phyloP scores from a whole-genome alignment of 768 basidiomycete genomes.

The Galerina sulciceps region DNA sequence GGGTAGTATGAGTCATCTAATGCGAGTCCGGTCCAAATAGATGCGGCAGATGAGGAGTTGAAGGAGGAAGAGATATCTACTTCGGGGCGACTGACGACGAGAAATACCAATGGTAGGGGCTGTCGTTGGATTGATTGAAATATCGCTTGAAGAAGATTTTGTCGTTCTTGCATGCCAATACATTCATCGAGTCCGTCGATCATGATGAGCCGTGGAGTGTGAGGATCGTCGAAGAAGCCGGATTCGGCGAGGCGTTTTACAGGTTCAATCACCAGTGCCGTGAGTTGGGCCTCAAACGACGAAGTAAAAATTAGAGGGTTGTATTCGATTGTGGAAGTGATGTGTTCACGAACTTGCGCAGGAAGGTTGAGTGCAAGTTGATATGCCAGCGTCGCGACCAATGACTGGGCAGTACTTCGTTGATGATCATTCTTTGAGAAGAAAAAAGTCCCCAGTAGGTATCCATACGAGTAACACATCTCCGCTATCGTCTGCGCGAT shows the following conservation, averaged over 20 bases:
- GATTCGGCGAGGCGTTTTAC: not conserved
- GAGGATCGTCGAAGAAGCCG: not conserved
- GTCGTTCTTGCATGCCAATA: not conserved
- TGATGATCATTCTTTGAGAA: slow-evolving; percentile 1
- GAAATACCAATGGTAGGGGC: not conserved
- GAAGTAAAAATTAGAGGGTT: slow-evolving; percentile 9
- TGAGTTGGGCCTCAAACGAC: slow-evolving; percentile 10
- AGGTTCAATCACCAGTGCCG: slow-evolving; percentile 8
- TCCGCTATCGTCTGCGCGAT: slow-evolving; percentile 15
- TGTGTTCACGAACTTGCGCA: no score
- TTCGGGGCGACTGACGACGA: slow-evolving; percentile 11
- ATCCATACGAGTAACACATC: not conserved
- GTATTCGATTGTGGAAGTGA: no score
- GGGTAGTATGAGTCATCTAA: slow-evolving; percentile 4
- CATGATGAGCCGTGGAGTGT: slow-evolving; percentile 6
- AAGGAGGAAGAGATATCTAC: not conserved
- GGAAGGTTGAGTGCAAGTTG: slow-evolving; percentile 1
- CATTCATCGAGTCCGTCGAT: slow-evolving; percentile 31
- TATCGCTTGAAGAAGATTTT: slow-evolving; percentile 10
- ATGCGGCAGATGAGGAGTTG: not conserved
- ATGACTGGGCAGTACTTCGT: not conserved
- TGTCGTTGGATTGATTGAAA: not conserved
- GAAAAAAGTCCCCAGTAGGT: slow-evolving; percentile 10
- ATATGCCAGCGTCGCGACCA: slow-evolving; percentile 10
- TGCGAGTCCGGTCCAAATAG: not conserved